Percentiles rank a stretch among this genome's conserved stretches.
These are phyloP conservation scores for Trichoderma cornu-damae DNA, from an alignment of 2,329 filamentous ascomycete genomes.

Conservation along the genomic window DNA sequence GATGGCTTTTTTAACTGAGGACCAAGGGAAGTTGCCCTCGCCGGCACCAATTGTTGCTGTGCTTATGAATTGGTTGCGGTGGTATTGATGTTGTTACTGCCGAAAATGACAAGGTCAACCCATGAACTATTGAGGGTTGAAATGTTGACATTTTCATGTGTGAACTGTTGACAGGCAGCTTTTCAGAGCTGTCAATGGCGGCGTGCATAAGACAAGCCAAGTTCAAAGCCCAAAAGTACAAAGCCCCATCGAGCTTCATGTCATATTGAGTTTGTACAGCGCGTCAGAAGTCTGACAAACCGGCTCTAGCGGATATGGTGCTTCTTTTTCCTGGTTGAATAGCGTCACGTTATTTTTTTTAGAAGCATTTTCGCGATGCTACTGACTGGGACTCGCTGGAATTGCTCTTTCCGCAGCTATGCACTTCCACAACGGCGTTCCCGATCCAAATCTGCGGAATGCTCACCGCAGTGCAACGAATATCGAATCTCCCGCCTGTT, in stretches of 20 bases:
- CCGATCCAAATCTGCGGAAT: constrained; percentile 52
- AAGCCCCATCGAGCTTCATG: constrained; percentile 38
- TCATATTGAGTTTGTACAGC: constrained; percentile 42
- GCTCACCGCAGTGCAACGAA: constrained; percentile 47
- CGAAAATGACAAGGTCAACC: constrained; percentile 52
- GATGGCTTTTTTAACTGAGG: constrained; percentile 48
- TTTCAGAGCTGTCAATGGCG: constrained; percentile 30
- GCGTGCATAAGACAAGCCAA: constrained; percentile 38
- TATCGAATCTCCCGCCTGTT: constrained; percentile 46
- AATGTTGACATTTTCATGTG: constrained; percentile 44
- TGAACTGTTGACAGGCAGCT: constrained; percentile 37
- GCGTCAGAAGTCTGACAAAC: constrained; percentile 41
- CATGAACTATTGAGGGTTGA: constrained; percentile 44
- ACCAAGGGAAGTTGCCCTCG: constrained; percentile 46
- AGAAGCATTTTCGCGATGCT: constrained; percentile 43
- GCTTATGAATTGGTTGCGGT: constrained; percentile 58
- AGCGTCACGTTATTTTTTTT: constrained; percentile 38
- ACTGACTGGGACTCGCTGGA: constrained; percentile 37
- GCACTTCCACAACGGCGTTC: constrained; percentile 44
- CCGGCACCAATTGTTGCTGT: constrained; percentile 56
- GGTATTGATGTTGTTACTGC: constrained; percentile 42
- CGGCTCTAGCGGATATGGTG: constrained; percentile 44
- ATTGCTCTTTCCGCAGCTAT: not conserved
- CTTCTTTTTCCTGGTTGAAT: constrained; percentile 40
- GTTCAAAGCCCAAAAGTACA: constrained; percentile 52